Evolutionary conservation across 2,329 filamentous ascomycete species (phyloP), one percentile per base, ranked within the genome.

Genomic region (Lachnellula hyalina): DNA sequence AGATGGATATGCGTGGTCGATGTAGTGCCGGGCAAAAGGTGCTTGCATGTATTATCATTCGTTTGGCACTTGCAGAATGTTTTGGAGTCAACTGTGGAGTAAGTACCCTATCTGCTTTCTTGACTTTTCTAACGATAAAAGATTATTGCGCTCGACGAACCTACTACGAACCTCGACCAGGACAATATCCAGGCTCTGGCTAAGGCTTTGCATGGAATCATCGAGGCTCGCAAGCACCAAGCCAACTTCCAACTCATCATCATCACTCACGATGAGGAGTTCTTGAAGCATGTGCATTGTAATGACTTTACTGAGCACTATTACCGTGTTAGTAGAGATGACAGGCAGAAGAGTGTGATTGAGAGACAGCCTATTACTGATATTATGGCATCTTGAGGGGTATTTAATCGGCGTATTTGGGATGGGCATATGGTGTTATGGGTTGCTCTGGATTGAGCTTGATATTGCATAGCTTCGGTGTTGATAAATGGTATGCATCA

Each of bases 1-100:
- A 99, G 72, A 96, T 99, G 91, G 94, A 99, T 74, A 99, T 99
- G 94, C 90, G 94, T 59, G 95, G 94, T 1, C 89, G 94, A 53
- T 99, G 94, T 78, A 95, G 89, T 63, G 94, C 94, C 1, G 94
- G 94, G 3, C 94, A 99, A 71, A 96, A 96, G 73, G 93, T 99
- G 28, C 83, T 99, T 28, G 94, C 94, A 4, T 91, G 87, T 72
- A 99, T 99, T 74, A 95, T 99, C 73, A 96, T 99, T 71, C 92
- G 94, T 1, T 82, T 99, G 28, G 94, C 95, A 12, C 82, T 99
- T 47, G 94, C 94, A 3, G 94, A 99, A 72, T 96, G 91, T 64
- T 99, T 99, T 70, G 94, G 94, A 61, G 83, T 92, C 66, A 96
- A 95, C 69, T 99, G 95, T 72, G 94, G 94, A 17, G 71, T 74